Conservation (phyloP, 2,329 filamentous ascomycete species). For the Ceratocystis variospora region DNA sequence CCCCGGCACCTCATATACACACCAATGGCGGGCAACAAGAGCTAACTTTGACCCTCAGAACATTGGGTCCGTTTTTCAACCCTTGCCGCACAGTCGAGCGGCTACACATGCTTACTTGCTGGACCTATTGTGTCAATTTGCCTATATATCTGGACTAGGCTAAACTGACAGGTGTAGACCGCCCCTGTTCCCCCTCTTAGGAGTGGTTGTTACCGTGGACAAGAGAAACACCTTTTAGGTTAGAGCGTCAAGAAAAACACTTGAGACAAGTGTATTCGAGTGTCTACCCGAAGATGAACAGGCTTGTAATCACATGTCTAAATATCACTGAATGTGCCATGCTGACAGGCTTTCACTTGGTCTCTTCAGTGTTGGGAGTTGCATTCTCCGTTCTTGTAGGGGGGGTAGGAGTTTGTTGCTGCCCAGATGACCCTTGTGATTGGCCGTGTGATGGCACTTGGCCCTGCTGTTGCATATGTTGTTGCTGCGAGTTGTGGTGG, state of each 20-base stretch:
- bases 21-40: not conserved
- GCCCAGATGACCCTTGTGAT: not conserved
- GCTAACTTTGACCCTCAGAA: not conserved
- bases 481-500: slow-evolving; percentile 12
- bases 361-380: slow-evolving; percentile 17
- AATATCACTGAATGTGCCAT: not conserved
- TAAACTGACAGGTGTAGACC: too few species aligned
- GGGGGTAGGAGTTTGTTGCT: slow-evolving; percentile 16
- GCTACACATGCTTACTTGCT: not conserved
- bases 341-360: slow-evolving; percentile 12
- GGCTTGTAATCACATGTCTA: not conserved
- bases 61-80: not conserved
- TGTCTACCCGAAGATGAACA: not conserved
- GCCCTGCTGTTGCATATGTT: not conserved
- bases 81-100: not conserved
- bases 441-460: not conserved
- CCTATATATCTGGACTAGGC: not conserved
- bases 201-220: not conserved
- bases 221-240: not conserved
- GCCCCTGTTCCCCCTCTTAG: not conserved
- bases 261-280: not conserved
- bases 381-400: slow-evolving; percentile 16
- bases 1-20: not conserved
- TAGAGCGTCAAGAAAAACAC: not conserved
- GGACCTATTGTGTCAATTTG: not conserved